Base-by-base conservation (phyloP, 768 basidiomycete species). In the Basidioascus undulatus region DNA sequence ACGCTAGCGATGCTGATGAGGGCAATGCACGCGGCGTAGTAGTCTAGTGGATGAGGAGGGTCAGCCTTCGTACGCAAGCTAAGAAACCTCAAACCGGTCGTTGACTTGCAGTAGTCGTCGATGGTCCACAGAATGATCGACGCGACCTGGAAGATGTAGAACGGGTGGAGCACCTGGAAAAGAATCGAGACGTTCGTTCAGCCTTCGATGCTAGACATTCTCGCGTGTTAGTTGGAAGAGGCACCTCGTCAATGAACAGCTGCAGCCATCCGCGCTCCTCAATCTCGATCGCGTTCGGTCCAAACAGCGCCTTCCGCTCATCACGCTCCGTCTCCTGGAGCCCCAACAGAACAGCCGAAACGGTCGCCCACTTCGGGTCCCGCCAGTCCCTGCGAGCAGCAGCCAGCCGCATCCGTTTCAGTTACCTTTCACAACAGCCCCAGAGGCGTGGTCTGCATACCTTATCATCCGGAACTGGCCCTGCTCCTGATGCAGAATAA, bases 91-190 rank as follows among this genome's bases (percentile, higher is more conserved):
- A 0, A 39, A 12, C 18, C 32, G 20, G 5, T 15, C 3, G 40
- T 5, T 3, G 2, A 41, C 47, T 16, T 8, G 44, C 76, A 84
- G 53, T 96, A 98, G 55, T 94, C 70, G 48, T 98, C 92, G 39
- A 96, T 51, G 2, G 79, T 77, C 92, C 92, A 98, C 6, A 98
- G 61, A 30, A 80, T 62, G 49, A 96, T 78, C 48, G 84, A 92
- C 37, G 83, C 83, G 48, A 94, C 74, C 66, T 98, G 92, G 54
- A 98, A 98, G 41, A 98, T 76, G 55, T 94, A 96, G 59, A 96
- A 96, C 1, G 92, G 92, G 54, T 96, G 89, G 30, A 96, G 76
- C 34, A 92, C 71, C 83, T 75, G 46, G 24, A 24, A 24, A 32
- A 16, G 5, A 12, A 41, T 33, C 21, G 11, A 38, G 32, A 34